A percentile compares a stretch with the other conserved stretches of the same genome.
Conservation (phyloP, 352 stramenopile genomes). For the Peronospora tabacina region DNA sequence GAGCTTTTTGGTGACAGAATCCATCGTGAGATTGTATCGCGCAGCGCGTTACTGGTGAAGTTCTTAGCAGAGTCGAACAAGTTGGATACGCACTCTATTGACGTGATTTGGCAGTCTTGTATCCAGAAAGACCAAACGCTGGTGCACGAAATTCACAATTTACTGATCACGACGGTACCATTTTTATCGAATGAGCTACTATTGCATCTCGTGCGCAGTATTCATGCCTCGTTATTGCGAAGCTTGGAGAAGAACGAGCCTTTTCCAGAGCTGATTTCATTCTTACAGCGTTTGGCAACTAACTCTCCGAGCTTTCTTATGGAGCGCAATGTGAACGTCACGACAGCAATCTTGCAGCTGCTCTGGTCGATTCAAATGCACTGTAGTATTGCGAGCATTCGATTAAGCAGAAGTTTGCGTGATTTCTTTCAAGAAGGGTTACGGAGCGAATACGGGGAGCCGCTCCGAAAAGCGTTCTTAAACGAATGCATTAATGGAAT, state of each 20-base stretch:
- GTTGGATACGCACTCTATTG: conserved; percentile 49
- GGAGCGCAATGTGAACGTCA: conserved; percentile 54
- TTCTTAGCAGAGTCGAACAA: conserved; percentile 80
- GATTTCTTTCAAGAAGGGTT: conserved; percentile 82
- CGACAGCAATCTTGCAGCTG: conserved; percentile 57
- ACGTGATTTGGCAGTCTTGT: conserved; percentile 75
- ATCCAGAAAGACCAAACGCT: conserved; percentile 81
- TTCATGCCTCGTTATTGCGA: conserved; percentile 45
- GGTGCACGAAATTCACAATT: conserved; percentile 74
- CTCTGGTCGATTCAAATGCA: conserved; percentile 82
- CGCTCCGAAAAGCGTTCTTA: conserved; percentile 57
- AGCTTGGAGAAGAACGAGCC: conserved; percentile 47
- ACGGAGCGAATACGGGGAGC: conserved; percentile 60
- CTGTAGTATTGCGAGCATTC: conserved; percentile 48
- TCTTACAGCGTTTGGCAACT: conserved; percentile 69
- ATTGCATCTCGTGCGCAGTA: conserved; percentile 61
- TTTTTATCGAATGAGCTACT: conserved; percentile 68
- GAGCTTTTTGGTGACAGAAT: conserved; percentile 86
- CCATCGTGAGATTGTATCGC: conserved; percentile 82
- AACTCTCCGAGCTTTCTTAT: conserved; percentile 65
- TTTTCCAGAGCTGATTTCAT: conserved; percentile 64
- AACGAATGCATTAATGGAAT: conserved; percentile 72
- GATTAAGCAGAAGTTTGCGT: conserved; percentile 53
- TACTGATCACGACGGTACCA: conserved; percentile 68
- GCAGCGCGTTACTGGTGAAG: conserved; percentile 73